Evolutionary conservation across 2,329 filamentous ascomycete species (phyloP).

Genomic region (Hypoxylon sp.): DNA sequence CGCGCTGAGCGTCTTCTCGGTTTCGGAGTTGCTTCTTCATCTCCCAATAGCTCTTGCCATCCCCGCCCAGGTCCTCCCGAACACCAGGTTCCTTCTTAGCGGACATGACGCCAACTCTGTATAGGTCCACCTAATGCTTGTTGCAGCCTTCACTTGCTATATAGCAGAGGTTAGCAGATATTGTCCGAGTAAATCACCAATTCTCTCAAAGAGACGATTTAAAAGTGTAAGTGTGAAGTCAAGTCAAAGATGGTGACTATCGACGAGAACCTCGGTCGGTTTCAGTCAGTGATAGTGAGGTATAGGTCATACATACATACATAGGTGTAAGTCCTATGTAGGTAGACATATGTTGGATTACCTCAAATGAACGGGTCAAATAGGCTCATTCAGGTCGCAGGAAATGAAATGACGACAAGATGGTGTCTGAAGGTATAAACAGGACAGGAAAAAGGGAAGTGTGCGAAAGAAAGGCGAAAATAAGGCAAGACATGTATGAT

Average conservation of each 20-base stretch:
- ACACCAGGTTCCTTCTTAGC: constrained; percentile 41
- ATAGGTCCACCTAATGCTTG: constrained; percentile 20
- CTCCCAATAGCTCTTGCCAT: constrained; percentile 49
- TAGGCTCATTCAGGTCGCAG: neutral
- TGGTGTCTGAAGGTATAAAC: neutral
- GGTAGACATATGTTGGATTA: constrained; percentile 1
- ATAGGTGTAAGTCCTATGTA: neutral
- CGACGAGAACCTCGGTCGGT: neutral
- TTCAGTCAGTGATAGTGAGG: constrained; percentile 1
- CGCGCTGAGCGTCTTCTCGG: constrained; percentile 47
- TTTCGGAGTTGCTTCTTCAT: constrained; percentile 44
- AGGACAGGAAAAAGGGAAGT: neutral
- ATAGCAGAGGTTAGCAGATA: constrained; percentile 17
- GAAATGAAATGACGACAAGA: neutral
- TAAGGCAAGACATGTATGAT: constrained; percentile 22
- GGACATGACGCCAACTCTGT: constrained; percentile 45
- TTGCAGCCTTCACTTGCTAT: constrained; percentile 15
- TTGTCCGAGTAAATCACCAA: neutral
- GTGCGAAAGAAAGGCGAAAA: constrained; percentile 11
- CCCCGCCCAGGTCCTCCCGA: constrained; percentile 44
- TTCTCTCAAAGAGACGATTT: neutral
- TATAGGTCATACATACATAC: neutral
- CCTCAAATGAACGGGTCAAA: neutral
- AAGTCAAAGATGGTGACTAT: neutral
- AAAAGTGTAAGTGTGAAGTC: neutral